A percentile compares a stretch with the other conserved stretches of the same genome.
phyloP scores from a whole-genome alignment of 495 filamentous ascomycete genomes.

The Podospora comata region DNA sequence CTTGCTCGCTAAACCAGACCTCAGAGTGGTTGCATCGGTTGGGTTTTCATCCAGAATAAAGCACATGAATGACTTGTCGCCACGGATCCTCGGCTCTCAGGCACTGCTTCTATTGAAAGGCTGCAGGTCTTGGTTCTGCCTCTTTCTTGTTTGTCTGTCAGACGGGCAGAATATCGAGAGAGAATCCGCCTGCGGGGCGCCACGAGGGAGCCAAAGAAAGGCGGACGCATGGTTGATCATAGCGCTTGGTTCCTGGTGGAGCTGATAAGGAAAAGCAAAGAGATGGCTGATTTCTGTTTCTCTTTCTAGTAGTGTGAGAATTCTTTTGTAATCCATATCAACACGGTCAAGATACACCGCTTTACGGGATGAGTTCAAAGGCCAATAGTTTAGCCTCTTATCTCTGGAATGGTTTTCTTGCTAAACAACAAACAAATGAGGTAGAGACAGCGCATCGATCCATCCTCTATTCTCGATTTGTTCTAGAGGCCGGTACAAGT shows the following conservation, averaged over 20 bases:
- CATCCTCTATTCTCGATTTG: not conserved
- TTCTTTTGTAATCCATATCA: not conserved
- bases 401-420: not conserved
- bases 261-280: not conserved
- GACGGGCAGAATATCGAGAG: not conserved
- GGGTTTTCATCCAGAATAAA: not conserved
- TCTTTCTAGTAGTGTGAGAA: not conserved
- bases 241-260: not conserved
- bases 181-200: not conserved
- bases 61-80: not conserved
- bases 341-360: not conserved
- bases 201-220: not conserved
- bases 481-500: not conserved
- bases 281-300: not conserved
- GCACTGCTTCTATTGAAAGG: constrained; percentile 3
- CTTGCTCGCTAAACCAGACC: not conserved
- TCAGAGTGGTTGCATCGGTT: not conserved
- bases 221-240: not conserved
- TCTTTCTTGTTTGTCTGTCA: not conserved
- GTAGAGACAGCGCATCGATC: not conserved
- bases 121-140: not conserved
- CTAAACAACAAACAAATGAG: not conserved
- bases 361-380: not conserved
- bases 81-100: not conserved
- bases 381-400: not conserved